phyloP scores from a whole-genome alignment of 495 filamentous ascomycete species.

The Terfezia claveryi region DNA sequence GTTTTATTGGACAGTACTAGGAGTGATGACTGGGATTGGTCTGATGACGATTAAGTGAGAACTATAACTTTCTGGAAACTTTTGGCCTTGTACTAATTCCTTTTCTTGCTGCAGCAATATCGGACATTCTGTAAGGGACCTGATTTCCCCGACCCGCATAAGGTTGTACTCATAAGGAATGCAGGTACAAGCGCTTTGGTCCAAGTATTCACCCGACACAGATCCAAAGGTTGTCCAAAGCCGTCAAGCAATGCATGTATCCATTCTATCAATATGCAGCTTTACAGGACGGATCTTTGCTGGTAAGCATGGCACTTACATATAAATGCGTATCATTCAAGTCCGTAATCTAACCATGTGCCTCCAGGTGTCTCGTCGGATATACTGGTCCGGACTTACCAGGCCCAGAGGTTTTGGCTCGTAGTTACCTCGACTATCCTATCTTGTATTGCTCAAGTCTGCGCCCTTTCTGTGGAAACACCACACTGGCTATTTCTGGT shows the following conservation, averaged over 20 bases:
- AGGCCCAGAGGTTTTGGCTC: not conserved
- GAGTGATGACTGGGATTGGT: slow-evolving; percentile 71
- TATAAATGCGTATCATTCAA: not conserved
- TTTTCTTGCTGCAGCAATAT: slow-evolving; percentile 46
- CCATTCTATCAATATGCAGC: slow-evolving; percentile 66
- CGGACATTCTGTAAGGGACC: slow-evolving; percentile 54
- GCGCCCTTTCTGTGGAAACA: slow-evolving; percentile 54
- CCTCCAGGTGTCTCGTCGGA: slow-evolving; percentile 64
- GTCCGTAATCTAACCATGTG: not conserved
- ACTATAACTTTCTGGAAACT: not conserved
- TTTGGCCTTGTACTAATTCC: not conserved
- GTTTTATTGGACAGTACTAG: slow-evolving; percentile 70
- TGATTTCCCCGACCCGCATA: slow-evolving; percentile 1
- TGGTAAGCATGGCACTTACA: not conserved
- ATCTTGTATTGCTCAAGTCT: slow-evolving; percentile 46
- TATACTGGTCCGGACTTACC: slow-evolving; percentile 55
- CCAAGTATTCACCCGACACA: slow-evolving; percentile 11
- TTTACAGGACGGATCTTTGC: slow-evolving; percentile 50
- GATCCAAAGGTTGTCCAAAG: slow-evolving; percentile 46
- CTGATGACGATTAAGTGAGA: slow-evolving; percentile 98
- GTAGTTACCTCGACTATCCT: too few species aligned
- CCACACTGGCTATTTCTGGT: slow-evolving; percentile 57
- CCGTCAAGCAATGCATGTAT: slow-evolving; percentile 79
- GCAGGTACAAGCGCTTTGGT: slow-evolving; percentile 31
- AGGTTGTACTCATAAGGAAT: slow-evolving; percentile 6